These are phyloP conservation scores for Saitoella complicata DNA, from an alignment of 805 yeast genomes.

Conservation along the genomic window DNA sequence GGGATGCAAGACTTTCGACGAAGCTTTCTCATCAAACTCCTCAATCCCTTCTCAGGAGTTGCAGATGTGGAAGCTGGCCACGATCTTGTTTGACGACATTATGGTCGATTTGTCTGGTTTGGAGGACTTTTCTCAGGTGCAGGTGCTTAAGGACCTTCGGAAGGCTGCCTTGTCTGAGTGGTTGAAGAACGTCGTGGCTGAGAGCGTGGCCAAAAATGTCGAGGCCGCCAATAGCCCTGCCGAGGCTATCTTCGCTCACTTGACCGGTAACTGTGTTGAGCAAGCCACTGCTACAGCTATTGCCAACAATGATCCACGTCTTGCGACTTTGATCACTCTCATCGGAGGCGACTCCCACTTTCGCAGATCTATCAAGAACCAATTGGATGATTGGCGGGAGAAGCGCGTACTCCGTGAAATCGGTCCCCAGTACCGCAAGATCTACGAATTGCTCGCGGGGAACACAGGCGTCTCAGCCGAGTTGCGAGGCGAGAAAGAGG, in stretches of 20 bases:
- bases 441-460: constrained; percentile 46
- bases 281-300: constrained; percentile 50
- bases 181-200: constrained; percentile 33
- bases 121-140: constrained; percentile 1
- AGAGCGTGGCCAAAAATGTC: constrained; percentile 23
- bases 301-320: constrained; percentile 45
- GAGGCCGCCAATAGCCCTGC: constrained; percentile 11
- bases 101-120: constrained; percentile 1
- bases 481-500: constrained; percentile 7
- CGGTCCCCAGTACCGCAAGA: constrained; percentile 38
- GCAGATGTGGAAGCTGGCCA: constrained; percentile 37
- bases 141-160: constrained; percentile 16
- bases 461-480: constrained; percentile 20
- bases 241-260: constrained; percentile 21
- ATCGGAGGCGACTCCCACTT: constrained; percentile 58
- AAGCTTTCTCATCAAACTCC: neutral
- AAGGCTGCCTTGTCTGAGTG: constrained; percentile 37
- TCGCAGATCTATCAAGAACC: constrained; percentile 37
- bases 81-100: constrained; percentile 42
- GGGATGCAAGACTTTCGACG: neutral
- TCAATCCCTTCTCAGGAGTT: constrained; percentile 20
- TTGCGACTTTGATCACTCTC: constrained; percentile 52
- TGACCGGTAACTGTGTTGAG: constrained; percentile 36
- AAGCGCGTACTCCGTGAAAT: constrained; percentile 27
- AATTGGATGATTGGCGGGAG: constrained; percentile 50